Evolutionary conservation across 2,329 filamentous ascomycete species (phyloP).

Genomic region (Pyrenophora tritici-repentis): DNA sequence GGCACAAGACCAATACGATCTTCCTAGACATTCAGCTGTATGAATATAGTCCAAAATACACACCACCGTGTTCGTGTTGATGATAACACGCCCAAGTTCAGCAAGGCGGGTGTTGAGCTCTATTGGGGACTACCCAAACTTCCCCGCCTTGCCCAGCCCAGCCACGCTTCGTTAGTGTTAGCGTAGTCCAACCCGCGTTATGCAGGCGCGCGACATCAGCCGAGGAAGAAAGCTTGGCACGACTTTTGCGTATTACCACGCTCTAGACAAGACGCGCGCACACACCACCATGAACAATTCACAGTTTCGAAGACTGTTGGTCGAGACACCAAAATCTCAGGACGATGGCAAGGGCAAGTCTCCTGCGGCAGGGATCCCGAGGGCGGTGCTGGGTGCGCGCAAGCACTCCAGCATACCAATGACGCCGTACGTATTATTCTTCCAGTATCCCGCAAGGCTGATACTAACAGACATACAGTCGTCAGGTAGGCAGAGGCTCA

Average conservation of each 20-base stretch:
- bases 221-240: conserved; percentile 9
- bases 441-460: neutral
- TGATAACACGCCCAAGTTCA: no score
- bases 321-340: conserved; percentile 53
- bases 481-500: conserved; percentile 62
- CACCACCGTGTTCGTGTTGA: no score
- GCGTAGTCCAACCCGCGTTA: neutral
- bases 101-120: conserved; percentile 5
- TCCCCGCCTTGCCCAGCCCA: conserved; percentile 13
- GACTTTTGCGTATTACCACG: conserved; percentile 8
- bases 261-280: neutral
- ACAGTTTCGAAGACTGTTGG: conserved; percentile 80
- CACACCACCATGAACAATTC: conserved; percentile 80
- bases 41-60: no score
- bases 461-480: conserved; percentile 53
- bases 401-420: conserved; percentile 84
- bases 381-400: conserved; percentile 71
- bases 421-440: conserved; percentile 72
- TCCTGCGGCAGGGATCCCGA: conserved; percentile 37
- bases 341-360: conserved; percentile 34
- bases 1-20: no score
- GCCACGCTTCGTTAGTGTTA: conserved; percentile 4
- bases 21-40: no score
- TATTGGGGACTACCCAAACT: neutral
- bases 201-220: conserved; percentile 4